Evolutionary conservation across 1,284 basidiomycete species (phyloP).

Genomic region (Takashimella tepidaria): DNA sequence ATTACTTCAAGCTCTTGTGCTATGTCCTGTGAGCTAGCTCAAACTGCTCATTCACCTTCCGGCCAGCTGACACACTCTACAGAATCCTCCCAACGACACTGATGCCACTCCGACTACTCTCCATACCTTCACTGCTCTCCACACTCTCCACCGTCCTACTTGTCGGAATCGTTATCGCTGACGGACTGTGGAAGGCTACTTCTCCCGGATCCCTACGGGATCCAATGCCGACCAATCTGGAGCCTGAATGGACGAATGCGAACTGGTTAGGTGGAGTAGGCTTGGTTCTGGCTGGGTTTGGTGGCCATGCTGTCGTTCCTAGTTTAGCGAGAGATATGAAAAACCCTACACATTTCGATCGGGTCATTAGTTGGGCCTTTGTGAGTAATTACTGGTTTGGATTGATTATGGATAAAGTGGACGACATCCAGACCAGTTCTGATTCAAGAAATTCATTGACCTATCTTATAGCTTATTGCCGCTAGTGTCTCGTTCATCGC

Average conservation of each 20-base stretch:
- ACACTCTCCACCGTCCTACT: conserved; percentile 74
- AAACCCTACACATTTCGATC: conserved; percentile 72
- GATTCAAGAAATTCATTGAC: no score
- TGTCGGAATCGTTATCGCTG: conserved; percentile 72
- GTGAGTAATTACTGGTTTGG: conserved; percentile 17
- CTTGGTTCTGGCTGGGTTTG: conserved; percentile 94
- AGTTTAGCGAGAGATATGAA: conserved; percentile 85
- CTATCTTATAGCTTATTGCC: conserved; percentile 65
- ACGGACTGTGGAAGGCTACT: conserved; percentile 73
- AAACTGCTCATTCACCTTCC: neutral
- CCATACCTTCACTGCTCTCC: conserved; percentile 77
- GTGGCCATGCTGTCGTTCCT: conserved; percentile 89
- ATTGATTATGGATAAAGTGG: neutral
- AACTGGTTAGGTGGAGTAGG: conserved; percentile 59
- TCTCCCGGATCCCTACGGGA: conserved; percentile 76
- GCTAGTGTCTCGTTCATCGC: conserved; percentile 73
- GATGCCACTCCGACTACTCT: conserved; percentile 74
- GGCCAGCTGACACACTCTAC: neutral
- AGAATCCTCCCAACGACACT: conserved; percentile 78
- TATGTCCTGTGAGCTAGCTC: conserved; percentile 59
- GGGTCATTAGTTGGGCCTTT: conserved; percentile 49
- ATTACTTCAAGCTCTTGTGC: conserved; percentile 70
- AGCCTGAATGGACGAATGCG: conserved; percentile 54
- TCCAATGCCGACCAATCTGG: conserved; percentile 65
- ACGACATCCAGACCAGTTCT: no score